These are phyloP conservation scores for Neurospora sp. DNA, from an alignment of 495 filamentous ascomycete species.

Conservation along the genomic window DNA sequence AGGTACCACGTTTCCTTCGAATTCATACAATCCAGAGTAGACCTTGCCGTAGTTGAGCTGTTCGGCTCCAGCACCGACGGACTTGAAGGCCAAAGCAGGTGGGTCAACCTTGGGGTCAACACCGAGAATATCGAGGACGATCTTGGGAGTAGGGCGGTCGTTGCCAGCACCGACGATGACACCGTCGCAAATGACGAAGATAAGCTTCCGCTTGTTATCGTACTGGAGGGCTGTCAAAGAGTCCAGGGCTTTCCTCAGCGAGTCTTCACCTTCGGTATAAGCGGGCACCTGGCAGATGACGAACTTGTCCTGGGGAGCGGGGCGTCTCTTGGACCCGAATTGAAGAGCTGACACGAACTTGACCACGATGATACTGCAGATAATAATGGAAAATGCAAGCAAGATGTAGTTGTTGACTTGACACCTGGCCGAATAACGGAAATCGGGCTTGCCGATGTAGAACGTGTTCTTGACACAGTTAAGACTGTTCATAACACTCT, in stretches of 20 bases:
- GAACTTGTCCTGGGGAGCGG: slow-evolving; percentile 90
- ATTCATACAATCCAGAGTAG: slow-evolving; percentile 96
- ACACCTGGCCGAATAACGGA: slow-evolving; percentile 65
- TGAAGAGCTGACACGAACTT: slow-evolving; percentile 95
- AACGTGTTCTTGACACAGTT: slow-evolving; percentile 79
- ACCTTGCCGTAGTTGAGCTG: slow-evolving; percentile 98
- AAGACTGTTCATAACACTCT: slow-evolving; percentile 44
- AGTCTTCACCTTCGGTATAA: slow-evolving; percentile 96
- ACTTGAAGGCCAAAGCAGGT: slow-evolving; percentile 84
- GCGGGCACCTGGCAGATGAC: slow-evolving; percentile 97
- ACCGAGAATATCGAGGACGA: slow-evolving; percentile 91
- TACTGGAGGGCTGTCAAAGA: slow-evolving; percentile 90
- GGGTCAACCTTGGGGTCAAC: slow-evolving; percentile 96
- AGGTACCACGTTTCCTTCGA: slow-evolving; percentile 92
- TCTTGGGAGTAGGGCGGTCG: slow-evolving; percentile 93
- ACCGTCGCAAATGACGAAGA: slow-evolving; percentile 88
- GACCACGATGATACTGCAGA: slow-evolving; percentile 67
- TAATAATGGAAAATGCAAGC: slow-evolving; percentile 70
- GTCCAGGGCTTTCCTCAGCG: slow-evolving; percentile 81
- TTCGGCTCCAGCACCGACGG: slow-evolving; percentile 78
- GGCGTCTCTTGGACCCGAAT: slow-evolving; percentile 83
- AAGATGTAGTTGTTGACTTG: slow-evolving; percentile 90
- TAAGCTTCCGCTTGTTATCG: slow-evolving; percentile 93
- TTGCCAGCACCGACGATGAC: slow-evolving; percentile 96
- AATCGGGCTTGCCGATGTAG: slow-evolving; percentile 75